Percentiles rank a stretch among this genome's conserved stretches.
These are phyloP conservation scores for Hippophae rhamnoides DNA, from an alignment of 306 rosid species.

Conservation along the genomic window DNA sequence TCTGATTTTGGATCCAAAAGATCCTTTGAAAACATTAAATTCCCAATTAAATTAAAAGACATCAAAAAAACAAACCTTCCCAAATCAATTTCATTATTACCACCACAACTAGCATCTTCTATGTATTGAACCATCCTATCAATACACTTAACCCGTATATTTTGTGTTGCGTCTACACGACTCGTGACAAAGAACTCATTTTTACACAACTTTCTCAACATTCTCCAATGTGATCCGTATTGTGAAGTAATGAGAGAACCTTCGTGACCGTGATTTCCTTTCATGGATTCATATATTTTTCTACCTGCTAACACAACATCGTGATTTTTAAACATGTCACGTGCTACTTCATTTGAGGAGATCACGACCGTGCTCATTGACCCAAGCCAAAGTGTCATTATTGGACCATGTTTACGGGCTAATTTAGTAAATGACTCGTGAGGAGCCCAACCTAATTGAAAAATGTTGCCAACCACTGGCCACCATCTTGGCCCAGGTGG, in stretches of 20 bases:
- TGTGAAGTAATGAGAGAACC: constrained; percentile 67
- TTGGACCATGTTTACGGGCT: constrained; percentile 54
- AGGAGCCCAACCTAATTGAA: constrained; percentile 50
- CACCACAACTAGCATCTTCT: constrained; percentile 16
- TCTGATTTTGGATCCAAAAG: constrained; percentile 47
- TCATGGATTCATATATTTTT: constrained; percentile 79
- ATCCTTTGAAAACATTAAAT: constrained; percentile 72
- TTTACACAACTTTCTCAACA: constrained; percentile 47
- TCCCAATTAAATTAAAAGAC: constrained; percentile 77
- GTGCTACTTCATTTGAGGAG: constrained; percentile 47
- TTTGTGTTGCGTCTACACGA: constrained; percentile 40
- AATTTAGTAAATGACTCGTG: constrained; percentile 54
- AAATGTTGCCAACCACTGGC: constrained; percentile 72
- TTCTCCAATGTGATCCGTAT: constrained; percentile 71
- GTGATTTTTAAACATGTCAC: constrained; percentile 58
- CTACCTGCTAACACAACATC: constrained; percentile 57
- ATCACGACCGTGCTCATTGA: constrained; percentile 76
- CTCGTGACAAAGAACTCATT: constrained; percentile 47
- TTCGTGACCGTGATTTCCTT: constrained; percentile 40
- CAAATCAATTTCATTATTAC: constrained; percentile 32
- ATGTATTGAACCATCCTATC: constrained; percentile 45
- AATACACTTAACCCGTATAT: constrained; percentile 43
- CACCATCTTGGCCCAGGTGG: constrained; percentile 78
- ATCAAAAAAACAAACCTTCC: constrained; percentile 59
- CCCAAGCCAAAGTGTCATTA: constrained; percentile 75